Percentiles rank a stretch among this genome's conserved stretches.
Evolutionary conservation across 2,329 filamentous ascomycete species (phyloP).

Genomic region (Plenodomus biglobosus): DNA sequence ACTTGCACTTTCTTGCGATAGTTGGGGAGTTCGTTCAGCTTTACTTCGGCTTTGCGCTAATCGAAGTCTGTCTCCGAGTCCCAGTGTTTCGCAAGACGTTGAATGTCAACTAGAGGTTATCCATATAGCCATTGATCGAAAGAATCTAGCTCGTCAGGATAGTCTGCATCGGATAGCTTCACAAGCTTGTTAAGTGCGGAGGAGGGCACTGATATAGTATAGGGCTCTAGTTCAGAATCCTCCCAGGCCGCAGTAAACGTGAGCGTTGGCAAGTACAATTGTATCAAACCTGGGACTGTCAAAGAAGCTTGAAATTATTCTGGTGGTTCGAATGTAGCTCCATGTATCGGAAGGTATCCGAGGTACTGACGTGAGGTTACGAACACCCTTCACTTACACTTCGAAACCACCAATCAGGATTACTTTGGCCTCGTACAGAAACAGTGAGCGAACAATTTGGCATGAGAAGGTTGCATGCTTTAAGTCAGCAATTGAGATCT

Average conservation of each 20-base stretch:
- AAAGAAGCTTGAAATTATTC: background rate
- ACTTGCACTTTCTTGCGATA: slow-evolving; percentile 58
- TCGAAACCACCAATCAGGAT: background rate
- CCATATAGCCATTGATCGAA: slow-evolving; percentile 59
- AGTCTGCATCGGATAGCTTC: slow-evolving; percentile 57
- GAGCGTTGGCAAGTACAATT: no score
- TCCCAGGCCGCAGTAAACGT: background rate
- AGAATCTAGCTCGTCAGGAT: slow-evolving; percentile 57
- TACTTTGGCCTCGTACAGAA: background rate
- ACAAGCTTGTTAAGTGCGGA: slow-evolving; percentile 56
- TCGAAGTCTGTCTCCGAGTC: slow-evolving; percentile 61
- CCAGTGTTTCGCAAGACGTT: slow-evolving; percentile 62
- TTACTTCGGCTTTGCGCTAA: slow-evolving; percentile 62
- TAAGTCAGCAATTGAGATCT: background rate
- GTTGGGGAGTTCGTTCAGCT: slow-evolving; percentile 63
- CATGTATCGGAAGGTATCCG: background rate
- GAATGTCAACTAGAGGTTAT: slow-evolving; percentile 61
- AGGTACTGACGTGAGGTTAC: background rate
- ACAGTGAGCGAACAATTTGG: background rate
- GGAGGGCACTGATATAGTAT: slow-evolving; percentile 40
- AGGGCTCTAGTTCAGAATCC: slow-evolving; percentile 21
- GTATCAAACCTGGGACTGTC: no score
- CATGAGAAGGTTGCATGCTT: background rate
- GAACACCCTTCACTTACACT: background rate
- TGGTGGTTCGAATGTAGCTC: background rate